Base-by-base conservation (phyloP, 140 eudicot genomes). In the Flaveria floridana region DNA sequence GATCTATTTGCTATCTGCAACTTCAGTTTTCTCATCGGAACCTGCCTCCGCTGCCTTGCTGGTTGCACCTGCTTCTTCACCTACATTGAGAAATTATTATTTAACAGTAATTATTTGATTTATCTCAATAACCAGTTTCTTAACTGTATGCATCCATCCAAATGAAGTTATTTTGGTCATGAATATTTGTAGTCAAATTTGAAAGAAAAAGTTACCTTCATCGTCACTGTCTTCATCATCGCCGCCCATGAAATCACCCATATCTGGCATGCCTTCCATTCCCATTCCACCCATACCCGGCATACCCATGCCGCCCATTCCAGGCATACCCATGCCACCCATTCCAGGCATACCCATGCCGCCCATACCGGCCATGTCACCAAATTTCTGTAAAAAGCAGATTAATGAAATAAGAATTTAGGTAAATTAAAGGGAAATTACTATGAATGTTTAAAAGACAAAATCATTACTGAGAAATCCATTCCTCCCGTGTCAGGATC, bases 381-480 rank as follows among this genome's bases (percentile, higher is more conserved):
- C 96, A 42, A 91, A 91, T 86, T 88, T 91, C 96, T 88, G 86
- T 19, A 57, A 30, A 3, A 8, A 34, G 21, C 11, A 8, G 0
- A 41, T 14, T 9, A 30, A 30, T 0, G 14, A 0, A 19, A 19
- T 74, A 3, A 41, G 28, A 50, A 10, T 1, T 3, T 41, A 41
- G n/a, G 2, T 68, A 9, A 0, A 23, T 19, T 13, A 8, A 39
- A 66, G 15, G 7, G 12, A 14, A 13, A 3, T 2, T 1, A n/a
- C 41, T 28, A 14, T 41, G 1, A 2, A 1, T 16, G 19, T 26
- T 12, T 19, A 10, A 16, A 18, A 34, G 19, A 48, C 12, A 13
- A 68, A 20, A 64, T 73, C 15, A 85, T 80, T 84, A 92, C 97
- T 52, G 97, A 89, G 87, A 92, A 92, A 80, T 92, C 98, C 96